These are phyloP conservation scores for Escallonia rubra DNA, from an alignment of 129 eudicot genomes.

Conservation along the genomic window DNA sequence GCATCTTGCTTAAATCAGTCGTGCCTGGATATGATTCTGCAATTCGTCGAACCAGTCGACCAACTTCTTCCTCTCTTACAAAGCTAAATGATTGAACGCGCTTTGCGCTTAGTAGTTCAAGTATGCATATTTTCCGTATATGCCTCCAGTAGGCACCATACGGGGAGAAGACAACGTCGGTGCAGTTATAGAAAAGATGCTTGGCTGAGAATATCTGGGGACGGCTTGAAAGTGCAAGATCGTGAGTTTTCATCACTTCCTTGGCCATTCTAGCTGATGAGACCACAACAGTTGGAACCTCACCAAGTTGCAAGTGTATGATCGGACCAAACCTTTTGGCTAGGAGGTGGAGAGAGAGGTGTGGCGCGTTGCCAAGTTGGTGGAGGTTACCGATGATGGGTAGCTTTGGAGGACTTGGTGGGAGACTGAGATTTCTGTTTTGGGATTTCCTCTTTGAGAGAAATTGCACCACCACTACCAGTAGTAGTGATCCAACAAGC, in stretches of 20 bases:
- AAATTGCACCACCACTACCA: background rate
- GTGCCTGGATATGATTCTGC: constrained; percentile 9
- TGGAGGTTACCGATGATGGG: constrained; percentile 56
- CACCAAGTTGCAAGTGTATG: constrained; percentile 32
- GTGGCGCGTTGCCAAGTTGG: constrained; percentile 42
- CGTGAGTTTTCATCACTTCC: constrained; percentile 37
- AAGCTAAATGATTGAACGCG: constrained; percentile 28
- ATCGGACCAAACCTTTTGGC: constrained; percentile 32
- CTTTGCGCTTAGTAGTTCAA: constrained; percentile 27
- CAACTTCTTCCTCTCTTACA: constrained; percentile 37
- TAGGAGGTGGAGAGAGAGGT: constrained; percentile 24
- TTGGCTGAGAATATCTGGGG: constrained; percentile 19
- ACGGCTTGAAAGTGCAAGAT: constrained; percentile 31
- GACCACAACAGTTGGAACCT: constrained; percentile 23
- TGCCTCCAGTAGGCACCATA: constrained; percentile 49
- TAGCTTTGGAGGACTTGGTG: constrained; percentile 40
- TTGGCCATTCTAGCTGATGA: constrained; percentile 37
- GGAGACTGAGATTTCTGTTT: constrained; percentile 11
- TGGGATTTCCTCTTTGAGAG: background rate
- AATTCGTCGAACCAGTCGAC: constrained; percentile 16
- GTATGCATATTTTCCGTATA: constrained; percentile 25
- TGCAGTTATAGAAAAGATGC: constrained; percentile 27
- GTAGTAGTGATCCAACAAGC: constrained; percentile 4
- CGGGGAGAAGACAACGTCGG: constrained; percentile 23
- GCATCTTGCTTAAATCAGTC: constrained; percentile 13